Evolutionary conservation across 2,329 filamentous ascomycete species (phyloP).

Genomic region (Trichoderma atrobrunneum): DNA sequence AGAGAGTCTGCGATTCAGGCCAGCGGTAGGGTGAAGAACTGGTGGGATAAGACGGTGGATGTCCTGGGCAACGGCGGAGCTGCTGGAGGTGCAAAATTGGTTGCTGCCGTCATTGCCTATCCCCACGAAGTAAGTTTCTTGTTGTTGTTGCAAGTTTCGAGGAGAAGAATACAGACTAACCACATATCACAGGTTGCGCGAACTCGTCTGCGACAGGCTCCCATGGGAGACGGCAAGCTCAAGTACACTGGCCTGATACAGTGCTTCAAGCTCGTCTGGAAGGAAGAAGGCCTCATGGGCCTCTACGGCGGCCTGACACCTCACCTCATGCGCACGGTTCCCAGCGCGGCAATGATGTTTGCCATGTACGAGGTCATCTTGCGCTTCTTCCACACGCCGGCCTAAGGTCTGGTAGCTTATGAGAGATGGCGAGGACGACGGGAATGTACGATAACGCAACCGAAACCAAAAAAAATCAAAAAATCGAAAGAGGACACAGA

Average conservation of each 20-base stretch:
- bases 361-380: slow-evolving; percentile 72
- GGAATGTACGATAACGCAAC: not conserved
- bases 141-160: too few relatives aligned
- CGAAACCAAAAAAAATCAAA: too few relatives aligned
- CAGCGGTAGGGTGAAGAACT: slow-evolving; percentile 61
- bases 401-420: slow-evolving; percentile 24
- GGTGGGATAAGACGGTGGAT: slow-evolving; percentile 71
- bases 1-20: slow-evolving; percentile 57
- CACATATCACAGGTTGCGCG: slow-evolving; percentile 69
- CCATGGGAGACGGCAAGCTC: slow-evolving; percentile 64
- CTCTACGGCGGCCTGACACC: slow-evolving; percentile 90
- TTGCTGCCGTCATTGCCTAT: slow-evolving; percentile 82
- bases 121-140: slow-evolving; percentile 84
- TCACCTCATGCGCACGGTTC: slow-evolving; percentile 86
- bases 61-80: slow-evolving; percentile 78
- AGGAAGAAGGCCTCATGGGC: slow-evolving; percentile 80
- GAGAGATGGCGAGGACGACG: not conserved
- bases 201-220: slow-evolving; percentile 80
- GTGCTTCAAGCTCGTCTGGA: slow-evolving; percentile 84
- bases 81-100: slow-evolving; percentile 79
- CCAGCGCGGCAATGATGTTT: slow-evolving; percentile 94
- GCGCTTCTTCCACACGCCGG: slow-evolving; percentile 43
- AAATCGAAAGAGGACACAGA: not conserved
- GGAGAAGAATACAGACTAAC: too few relatives aligned
- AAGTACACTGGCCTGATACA: slow-evolving; percentile 89